Conservation (phyloP, 805 yeast genomes). For the Saccharomycopsis fibuligera region DNA sequence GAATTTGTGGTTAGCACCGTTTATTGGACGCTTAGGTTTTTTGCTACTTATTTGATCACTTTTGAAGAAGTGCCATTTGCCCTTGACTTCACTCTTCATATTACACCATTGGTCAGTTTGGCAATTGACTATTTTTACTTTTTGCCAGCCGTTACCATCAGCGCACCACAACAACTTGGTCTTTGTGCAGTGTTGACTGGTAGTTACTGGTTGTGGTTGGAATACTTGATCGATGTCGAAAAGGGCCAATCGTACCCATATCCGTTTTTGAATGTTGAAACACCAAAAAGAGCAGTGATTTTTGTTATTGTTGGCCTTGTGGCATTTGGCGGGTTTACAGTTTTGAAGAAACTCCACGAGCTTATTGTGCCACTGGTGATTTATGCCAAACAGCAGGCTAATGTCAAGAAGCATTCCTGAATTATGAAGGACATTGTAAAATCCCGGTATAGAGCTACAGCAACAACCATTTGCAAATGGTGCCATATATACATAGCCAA, state of each 20-base stretch:
- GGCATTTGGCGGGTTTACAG: slow-evolving; percentile 13
- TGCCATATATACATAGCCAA: too few species aligned
- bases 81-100: slow-evolving; percentile 16
- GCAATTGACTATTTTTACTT: slow-evolving; percentile 8
- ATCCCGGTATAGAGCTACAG: too few species aligned
- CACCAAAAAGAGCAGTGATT: slow-evolving; percentile 5
- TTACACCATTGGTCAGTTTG: slow-evolving; percentile 12
- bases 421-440: too few species aligned
- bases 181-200: slow-evolving; percentile 4
- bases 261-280: slow-evolving; percentile 19
- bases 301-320: slow-evolving; percentile 9
- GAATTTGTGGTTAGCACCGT: slow-evolving; percentile 57
- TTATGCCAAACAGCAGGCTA: too few species aligned
- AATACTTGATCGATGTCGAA: slow-evolving; percentile 6
- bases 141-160: slow-evolving; percentile 4
- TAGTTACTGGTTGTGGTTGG: slow-evolving; percentile 19
- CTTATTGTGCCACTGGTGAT: too few species aligned
- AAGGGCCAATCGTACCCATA: slow-evolving; percentile 20
- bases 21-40: slow-evolving; percentile 63
- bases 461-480: too few species aligned
- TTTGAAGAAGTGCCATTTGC: slow-evolving; percentile 5
- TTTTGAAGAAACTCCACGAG: background rate
- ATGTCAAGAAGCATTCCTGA: too few species aligned
- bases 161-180: slow-evolving; percentile 1
- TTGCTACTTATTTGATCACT: slow-evolving; percentile 40